These are phyloP conservation scores for Vicia villosa DNA, from an alignment of 306 rosid species.

Conservation along the genomic window DNA sequence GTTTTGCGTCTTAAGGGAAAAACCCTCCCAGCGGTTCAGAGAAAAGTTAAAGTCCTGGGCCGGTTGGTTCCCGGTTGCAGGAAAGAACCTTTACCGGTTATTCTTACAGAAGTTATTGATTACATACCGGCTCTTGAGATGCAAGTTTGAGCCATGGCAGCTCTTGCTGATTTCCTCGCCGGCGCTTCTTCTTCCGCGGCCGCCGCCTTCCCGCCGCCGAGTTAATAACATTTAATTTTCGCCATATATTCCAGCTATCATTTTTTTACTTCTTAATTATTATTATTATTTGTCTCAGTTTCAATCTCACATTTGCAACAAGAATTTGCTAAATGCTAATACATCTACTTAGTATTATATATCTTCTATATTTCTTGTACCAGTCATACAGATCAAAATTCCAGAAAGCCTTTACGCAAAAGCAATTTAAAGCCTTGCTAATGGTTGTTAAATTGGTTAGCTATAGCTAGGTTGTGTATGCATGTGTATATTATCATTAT, in stretches of 20 bases:
- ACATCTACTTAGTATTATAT: conserved; percentile 34
- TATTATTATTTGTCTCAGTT: conserved; percentile 1
- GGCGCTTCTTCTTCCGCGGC: conserved; percentile 38
- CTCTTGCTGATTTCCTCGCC: conserved; percentile 63
- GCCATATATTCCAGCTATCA: conserved; percentile 38
- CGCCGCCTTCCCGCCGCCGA: conserved; percentile 43
- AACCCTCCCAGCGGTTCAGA: conserved; percentile 72
- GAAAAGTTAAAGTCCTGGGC: conserved; percentile 69
- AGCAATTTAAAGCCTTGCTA: too few relatives aligned
- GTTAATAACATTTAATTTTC: conserved; percentile 41
- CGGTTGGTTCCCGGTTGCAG: conserved; percentile 95
- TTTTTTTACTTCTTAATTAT: background rate
- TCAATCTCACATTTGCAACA: conserved; percentile 14
- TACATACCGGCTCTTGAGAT: conserved; percentile 91
- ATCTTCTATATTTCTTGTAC: background rate
- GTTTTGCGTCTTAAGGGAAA: conserved; percentile 74
- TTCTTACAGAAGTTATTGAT: conserved; percentile 83
- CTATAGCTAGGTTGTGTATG: conserved; percentile 3
- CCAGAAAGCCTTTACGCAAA: too few relatives aligned
- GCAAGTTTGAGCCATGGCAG: conserved; percentile 93
- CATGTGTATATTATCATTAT: background rate
- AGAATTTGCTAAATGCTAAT: conserved; percentile 22
- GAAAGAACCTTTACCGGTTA: conserved; percentile 78
- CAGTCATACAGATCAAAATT: too few relatives aligned
- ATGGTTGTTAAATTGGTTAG: background rate